phyloP scores from a whole-genome alignment of 805 yeast genomes.

The Isabelozyma rhagii region DNA sequence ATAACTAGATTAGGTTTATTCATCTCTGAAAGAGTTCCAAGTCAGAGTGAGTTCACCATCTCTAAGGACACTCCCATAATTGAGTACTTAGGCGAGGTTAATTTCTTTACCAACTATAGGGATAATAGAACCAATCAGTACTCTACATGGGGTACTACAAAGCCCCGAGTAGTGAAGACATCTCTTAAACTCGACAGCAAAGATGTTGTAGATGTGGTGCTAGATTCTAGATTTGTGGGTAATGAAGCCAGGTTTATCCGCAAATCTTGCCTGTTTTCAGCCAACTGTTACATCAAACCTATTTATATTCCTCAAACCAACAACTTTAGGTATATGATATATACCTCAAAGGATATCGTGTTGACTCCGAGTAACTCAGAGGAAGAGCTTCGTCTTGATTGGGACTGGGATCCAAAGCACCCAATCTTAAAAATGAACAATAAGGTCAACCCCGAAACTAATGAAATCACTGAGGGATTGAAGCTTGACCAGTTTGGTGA shows the following conservation, averaged over 20 bases:
- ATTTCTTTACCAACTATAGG: slow-evolving; percentile 60
- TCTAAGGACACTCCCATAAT: slow-evolving; percentile 49
- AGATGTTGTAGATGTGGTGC: slow-evolving; percentile 48
- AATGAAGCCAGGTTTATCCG: slow-evolving; percentile 72
- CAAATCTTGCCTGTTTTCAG: slow-evolving; percentile 58
- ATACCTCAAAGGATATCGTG: slow-evolving; percentile 52
- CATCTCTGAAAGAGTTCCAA: slow-evolving; percentile 16
- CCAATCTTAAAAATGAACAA: slow-evolving; percentile 61
- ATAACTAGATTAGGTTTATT: slow-evolving; percentile 67
- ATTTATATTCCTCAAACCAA: slow-evolving; percentile 39
- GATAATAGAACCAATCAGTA: slow-evolving; percentile 74
- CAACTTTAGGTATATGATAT: slow-evolving; percentile 49
- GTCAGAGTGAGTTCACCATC: slow-evolving; percentile 17
- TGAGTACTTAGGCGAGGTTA: slow-evolving; percentile 73
- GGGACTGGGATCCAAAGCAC: slow-evolving; percentile 87
- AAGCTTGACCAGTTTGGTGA: slow-evolving; percentile 55
- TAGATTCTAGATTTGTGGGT: slow-evolving; percentile 81
- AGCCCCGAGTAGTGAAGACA: slow-evolving; percentile 34
- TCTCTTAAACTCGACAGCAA: slow-evolving; percentile 3
- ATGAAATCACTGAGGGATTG: slow-evolving; percentile 22
- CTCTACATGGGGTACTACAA: slow-evolving; percentile 64
- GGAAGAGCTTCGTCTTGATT: slow-evolving; percentile 72
- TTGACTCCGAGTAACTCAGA: slow-evolving; percentile 35
- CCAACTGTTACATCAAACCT: slow-evolving; percentile 67
- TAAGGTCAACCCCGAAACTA: slow-evolving; percentile 7